Base-by-base conservation (phyloP, 768 basidiomycete genomes). In the Calocera cornea region DNA sequence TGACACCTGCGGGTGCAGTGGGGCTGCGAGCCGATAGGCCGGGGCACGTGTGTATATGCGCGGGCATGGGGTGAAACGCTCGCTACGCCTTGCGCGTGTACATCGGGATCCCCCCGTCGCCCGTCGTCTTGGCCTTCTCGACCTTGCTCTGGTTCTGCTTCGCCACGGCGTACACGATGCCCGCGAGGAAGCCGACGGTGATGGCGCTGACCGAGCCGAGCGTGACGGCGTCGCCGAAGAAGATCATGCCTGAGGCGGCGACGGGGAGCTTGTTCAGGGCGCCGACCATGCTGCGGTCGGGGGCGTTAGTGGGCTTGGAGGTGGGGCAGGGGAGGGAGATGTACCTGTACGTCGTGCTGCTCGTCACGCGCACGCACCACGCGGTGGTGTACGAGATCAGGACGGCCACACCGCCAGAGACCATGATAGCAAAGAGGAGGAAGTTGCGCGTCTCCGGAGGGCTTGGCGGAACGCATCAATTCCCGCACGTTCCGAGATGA, bases 361-460 rank as follows among this genome's bases (percentile, higher is more conserved):
- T 92, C 33, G 95, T 97, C 24, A 88, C 88, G 63, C 97, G 87
- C 34, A 99, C 86, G 75, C 97, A 98, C 97, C 97, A 99, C 11
- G 97, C 95, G 8, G 97, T 99, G 8, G 94, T 93, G 75, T 94
- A 99, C 14, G 94, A 97, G 73, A 99, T 99, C 54, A 92, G 92
- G 34, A 97, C 97, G 2, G 97, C 95, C 3, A 91, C 94, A 0
- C 92, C 92, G n/a, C 97, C 97, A 27, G 95, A 97, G 77, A 98
- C 94, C 2, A 86, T 89, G 74, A 98, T 98, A 1, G 93, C 90
- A 70, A 83, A 86, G 24, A 98, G 78, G 64, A 99, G 80, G 71
- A 92, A 81, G 41, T 79, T 82, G 50, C 95, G 86, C 22, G 87
- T 89, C 72, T 88, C 87, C 64, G 81, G 80, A 14, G 97, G 97